Percentiles rank a stretch among this genome's conserved stretches.
Conservation (phyloP, 1,284 basidiomycete species). For the Cryptococcus sp. region DNA sequence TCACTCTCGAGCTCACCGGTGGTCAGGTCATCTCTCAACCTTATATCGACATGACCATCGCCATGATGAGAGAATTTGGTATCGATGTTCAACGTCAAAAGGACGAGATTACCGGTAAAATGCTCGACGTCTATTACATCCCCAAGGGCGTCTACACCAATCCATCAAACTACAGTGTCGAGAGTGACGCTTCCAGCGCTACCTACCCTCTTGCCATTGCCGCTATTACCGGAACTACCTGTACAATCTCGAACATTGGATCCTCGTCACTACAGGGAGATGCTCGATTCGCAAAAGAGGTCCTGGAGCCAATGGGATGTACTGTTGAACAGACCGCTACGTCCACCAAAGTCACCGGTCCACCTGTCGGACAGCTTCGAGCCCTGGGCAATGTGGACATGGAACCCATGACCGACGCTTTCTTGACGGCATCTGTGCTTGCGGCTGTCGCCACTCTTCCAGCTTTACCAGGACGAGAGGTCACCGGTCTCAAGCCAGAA, state of each 20-base stretch:
- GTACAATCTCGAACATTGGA: slow-evolving; percentile 91
- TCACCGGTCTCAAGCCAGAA: slow-evolving; percentile 43
- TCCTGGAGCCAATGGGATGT: slow-evolving; percentile 94
- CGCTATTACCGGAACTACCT: slow-evolving; percentile 89
- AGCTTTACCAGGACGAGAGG: slow-evolving; percentile 44
- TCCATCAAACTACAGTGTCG: slow-evolving; percentile 80
- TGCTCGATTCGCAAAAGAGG: slow-evolving; percentile 87
- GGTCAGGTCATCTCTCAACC: slow-evolving; percentile 96
- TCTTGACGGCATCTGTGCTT: slow-evolving; percentile 88
- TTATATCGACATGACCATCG: slow-evolving; percentile 99
- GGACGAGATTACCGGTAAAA: slow-evolving; percentile 61
- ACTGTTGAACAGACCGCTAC: slow-evolving; percentile 78
- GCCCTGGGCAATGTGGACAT: slow-evolving; percentile 89
- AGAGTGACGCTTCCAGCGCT: slow-evolving; percentile 91
- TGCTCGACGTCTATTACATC: slow-evolving; percentile 79
- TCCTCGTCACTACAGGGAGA: slow-evolving; percentile 90
- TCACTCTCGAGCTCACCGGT: slow-evolving; percentile 84
- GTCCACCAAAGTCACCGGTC: slow-evolving; percentile 90
- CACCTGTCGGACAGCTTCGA: slow-evolving; percentile 71
- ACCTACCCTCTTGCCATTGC: slow-evolving; percentile 97
- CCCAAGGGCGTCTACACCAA: slow-evolving; percentile 75
- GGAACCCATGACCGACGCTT: slow-evolving; percentile 99
- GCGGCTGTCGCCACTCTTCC: slow-evolving; percentile 74
- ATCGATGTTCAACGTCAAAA: slow-evolving; percentile 67
- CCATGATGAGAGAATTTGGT: slow-evolving; percentile 97